Evolutionary conservation across 2,329 filamentous ascomycete genomes (phyloP).

Genomic region (Penicillium decumbens): DNA sequence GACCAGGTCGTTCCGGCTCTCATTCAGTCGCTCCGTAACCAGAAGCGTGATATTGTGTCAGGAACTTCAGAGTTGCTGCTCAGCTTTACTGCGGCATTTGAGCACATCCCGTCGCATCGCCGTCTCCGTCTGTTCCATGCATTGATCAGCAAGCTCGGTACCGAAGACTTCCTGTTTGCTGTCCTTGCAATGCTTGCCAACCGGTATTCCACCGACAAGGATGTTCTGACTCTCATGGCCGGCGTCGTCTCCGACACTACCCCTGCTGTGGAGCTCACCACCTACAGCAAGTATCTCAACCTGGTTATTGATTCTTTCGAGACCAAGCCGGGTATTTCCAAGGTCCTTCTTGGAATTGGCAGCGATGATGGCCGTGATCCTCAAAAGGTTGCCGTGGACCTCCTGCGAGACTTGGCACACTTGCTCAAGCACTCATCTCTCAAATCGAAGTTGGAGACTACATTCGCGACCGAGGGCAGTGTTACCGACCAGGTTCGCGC

Average conservation of each 20-base stretch:
- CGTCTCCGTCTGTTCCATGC: constrained; percentile 78
- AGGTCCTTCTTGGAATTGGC: constrained; percentile 62
- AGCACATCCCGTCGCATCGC: constrained; percentile 87
- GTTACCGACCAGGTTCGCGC: constrained; percentile 64
- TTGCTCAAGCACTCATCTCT: constrained; percentile 41
- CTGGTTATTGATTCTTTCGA: constrained; percentile 71
- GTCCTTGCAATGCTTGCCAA: constrained; percentile 87
- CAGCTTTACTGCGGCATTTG: constrained; percentile 93
- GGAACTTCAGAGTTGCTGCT: constrained; percentile 86
- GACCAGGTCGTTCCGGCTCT: constrained; percentile 89
- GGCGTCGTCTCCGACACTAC: constrained; percentile 69
- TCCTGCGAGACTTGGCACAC: constrained; percentile 41
- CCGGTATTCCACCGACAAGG: constrained; percentile 72
- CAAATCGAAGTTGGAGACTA: constrained; percentile 37
- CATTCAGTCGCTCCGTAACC: constrained; percentile 74
- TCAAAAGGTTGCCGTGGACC: constrained; percentile 39
- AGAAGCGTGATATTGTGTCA: constrained; percentile 70
- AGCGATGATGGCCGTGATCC: constrained; percentile 46
- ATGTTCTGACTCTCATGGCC: constrained; percentile 67
- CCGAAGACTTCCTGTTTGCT: constrained; percentile 81
- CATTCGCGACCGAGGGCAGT: constrained; percentile 33
- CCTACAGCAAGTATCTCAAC: constrained; percentile 70
- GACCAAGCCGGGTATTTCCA: constrained; percentile 68
- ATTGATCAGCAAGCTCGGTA: constrained; percentile 76
- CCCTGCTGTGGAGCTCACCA: constrained; percentile 67